Evolutionary conservation across 2,329 filamentous ascomycete genomes (phyloP).

Genomic region (Pseudopyrenochaeta lycopersici): DNA sequence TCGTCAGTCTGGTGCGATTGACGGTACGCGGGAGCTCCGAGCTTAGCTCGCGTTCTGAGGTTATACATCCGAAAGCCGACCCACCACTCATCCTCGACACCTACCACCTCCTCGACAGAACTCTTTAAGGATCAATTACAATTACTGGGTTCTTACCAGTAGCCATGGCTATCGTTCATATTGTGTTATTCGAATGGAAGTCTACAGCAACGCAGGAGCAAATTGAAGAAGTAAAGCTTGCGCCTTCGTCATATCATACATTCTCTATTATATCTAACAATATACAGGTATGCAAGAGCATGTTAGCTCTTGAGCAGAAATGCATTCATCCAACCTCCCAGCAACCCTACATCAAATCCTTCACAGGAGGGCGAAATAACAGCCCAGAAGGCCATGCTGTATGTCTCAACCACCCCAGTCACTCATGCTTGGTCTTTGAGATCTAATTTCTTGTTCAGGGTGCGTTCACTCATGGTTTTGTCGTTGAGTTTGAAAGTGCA

Average conservation of each 20-base stretch:
- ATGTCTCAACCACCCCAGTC: conserved; percentile 23
- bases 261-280: conserved; percentile 5
- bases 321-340: conserved; percentile 69
- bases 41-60: conserved; percentile 27
- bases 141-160: background rate
- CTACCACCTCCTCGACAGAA: background rate
- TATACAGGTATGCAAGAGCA: conserved; percentile 62
- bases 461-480: conserved; percentile 74
- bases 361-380: conserved; percentile 68
- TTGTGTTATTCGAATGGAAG: conserved; percentile 75
- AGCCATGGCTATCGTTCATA: conserved; percentile 72
- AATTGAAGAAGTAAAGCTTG: conserved; percentile 61
- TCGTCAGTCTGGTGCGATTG: conserved; percentile 5
- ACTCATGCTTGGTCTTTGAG: too few species aligned
- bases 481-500: conserved; percentile 70
- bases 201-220: conserved; percentile 57
- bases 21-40: conserved; percentile 23
- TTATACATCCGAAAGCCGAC: conserved; percentile 23
- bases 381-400: conserved; percentile 70
- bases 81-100: conserved; percentile 1
- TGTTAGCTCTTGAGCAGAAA: conserved; percentile 65
- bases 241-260: conserved; percentile 4
- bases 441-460: conserved; percentile 47
- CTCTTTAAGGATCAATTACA: background rate
- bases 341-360: conserved; percentile 67